A percentile compares a stretch with the other conserved stretches of the same genome.
Conservation (phyloP, 108 stramenopile genomes). For the Cyclotella kingstonii region DNA sequence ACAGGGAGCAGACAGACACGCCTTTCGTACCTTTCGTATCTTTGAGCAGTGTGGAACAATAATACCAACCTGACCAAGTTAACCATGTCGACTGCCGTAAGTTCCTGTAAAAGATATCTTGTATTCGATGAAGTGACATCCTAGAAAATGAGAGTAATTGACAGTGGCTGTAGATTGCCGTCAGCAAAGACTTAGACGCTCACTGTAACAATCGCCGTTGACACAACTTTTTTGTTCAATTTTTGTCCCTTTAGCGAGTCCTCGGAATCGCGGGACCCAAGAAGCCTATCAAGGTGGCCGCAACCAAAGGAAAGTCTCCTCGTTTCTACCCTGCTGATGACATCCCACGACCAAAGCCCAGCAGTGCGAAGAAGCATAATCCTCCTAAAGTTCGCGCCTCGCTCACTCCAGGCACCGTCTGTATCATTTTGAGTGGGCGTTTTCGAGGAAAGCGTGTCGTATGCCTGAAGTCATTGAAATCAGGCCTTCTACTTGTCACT, state of each 20-base stretch:
- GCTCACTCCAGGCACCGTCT: constrained; percentile 97
- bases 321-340: constrained; percentile 97
- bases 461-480: constrained; percentile 94
- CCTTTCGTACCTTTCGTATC: too few species aligned
- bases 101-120: too few species aligned
- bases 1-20: too few species aligned
- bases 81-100: too few species aligned
- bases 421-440: constrained; percentile 97
- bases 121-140: too few species aligned
- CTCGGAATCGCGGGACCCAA: constrained; percentile 53
- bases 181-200: too few species aligned
- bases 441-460: constrained; percentile 99
- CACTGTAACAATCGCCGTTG: too few species aligned
- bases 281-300: constrained; percentile 51
- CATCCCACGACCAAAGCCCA: constrained; percentile 61
- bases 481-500: constrained; percentile 95
- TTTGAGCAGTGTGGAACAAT: too few species aligned
- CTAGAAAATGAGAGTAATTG: too few species aligned
- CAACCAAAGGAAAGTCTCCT: constrained; percentile 47
- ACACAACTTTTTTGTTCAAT: not conserved
- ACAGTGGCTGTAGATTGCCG: too few species aligned
- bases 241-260: constrained; percentile 27
- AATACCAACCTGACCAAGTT: too few species aligned
- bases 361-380: constrained; percentile 72
- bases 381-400: constrained; percentile 92